Percentiles rank a stretch among this genome's conserved stretches.
phyloP scores from a whole-genome alignment of 306 rosid species.

The Neltuma alba region DNA sequence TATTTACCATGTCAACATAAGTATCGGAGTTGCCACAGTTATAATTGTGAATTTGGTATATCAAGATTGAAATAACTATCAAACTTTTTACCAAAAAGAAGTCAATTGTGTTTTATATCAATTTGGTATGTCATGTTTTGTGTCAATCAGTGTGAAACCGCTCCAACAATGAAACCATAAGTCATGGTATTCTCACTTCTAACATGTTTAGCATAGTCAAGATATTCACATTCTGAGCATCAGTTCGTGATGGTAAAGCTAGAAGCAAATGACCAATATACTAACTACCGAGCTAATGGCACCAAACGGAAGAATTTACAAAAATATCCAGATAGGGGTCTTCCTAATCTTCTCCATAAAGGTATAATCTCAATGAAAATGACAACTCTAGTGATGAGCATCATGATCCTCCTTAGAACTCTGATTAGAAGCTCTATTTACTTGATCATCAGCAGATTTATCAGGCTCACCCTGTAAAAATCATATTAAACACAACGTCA shows the following conservation, averaged over 20 bases:
- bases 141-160: too few relatives aligned
- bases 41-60: neutral
- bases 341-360: conserved; percentile 3
- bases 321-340: conserved; percentile 22
- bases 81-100: neutral
- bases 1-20: too few relatives aligned
- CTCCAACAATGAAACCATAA: neutral
- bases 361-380: neutral
- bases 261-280: neutral
- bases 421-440: conserved; percentile 1
- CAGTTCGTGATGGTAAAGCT: neutral
- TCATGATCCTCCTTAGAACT: conserved; percentile 17
- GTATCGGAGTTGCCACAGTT: neutral
- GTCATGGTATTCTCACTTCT: neutral
- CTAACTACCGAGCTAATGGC: conserved; percentile 6
- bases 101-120: neutral
- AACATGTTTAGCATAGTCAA: neutral
- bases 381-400: conserved; percentile 2
- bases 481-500: conserved; percentile 1
- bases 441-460: conserved; percentile 20
- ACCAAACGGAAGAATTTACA: conserved; percentile 31
- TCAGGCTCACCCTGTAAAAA: conserved; percentile 37
- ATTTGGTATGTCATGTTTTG: too few relatives aligned
- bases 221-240: neutral
- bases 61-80: neutral